Base-by-base conservation (phyloP, 176 grass and related monocot species). In the Triticum turgidum region DNA sequence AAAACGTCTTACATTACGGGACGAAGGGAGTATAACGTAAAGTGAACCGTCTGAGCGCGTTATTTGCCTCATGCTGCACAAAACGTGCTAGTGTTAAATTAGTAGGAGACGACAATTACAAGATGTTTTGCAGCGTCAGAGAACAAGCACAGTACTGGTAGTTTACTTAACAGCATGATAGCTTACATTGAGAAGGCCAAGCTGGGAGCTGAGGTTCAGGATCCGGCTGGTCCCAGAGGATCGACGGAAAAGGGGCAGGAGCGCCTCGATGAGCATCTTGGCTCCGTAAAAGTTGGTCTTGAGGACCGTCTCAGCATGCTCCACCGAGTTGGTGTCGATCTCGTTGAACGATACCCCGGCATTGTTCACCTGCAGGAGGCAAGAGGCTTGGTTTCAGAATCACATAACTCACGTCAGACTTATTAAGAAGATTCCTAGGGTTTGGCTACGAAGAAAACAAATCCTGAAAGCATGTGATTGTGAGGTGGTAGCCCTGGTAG, bases 111-210 rank as follows among this genome's bases (percentile, higher is more conserved):
- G 29, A 30, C 29, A 30, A 30, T 30, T 30, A 30, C 29, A 30
- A 30, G 29, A 30, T 30, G 29, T 30, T 30, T 30, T 30, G 29
- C 29, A 30, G 29, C 2, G 29, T 30, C 29, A 30, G 29, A 30
- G 29, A 30, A 30, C 29, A 30, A 30, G 29, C 29, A 1, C 5
- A 37, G 3, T 22, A 21, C 17, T 6, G 1, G 1, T 81, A 9
- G 12, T 35, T 24, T 7, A 81, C 5, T 29, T 49, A 73, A 32
- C 61, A 82, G 25, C 73, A 47, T n/a, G 6, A 20, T 76, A 30
- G 77, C 93, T 95, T 92, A 95, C 96, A 18, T 94, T 92, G 12
- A 98, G 90, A 76, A 95, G 93, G 84, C 96, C 96, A 51, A 98
- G 96, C 82, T 91, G 93, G 39, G 96, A 98, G 64, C 96, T 95